Evolutionary conservation across 2,329 filamentous ascomycete genomes (phyloP).

Genomic region (Elsinoe batatas): DNA sequence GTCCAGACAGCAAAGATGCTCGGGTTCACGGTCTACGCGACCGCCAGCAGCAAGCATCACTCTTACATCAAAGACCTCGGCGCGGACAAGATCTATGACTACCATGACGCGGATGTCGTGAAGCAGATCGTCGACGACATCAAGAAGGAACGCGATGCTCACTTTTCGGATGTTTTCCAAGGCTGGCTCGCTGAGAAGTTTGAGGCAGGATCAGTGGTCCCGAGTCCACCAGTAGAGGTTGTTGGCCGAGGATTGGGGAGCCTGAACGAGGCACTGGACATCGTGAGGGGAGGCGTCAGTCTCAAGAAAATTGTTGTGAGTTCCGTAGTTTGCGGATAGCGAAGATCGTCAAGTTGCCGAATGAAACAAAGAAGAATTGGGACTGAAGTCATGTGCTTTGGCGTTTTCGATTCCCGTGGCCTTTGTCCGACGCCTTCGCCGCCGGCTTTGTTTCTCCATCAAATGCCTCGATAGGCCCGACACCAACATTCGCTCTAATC

Average conservation of each 20-base stretch:
- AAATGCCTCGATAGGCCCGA: not conserved
- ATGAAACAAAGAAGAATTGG: not conserved
- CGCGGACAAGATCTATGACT: conserved; percentile 33
- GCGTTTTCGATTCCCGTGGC: not conserved
- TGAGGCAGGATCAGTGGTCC: not conserved
- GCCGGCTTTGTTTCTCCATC: not conserved
- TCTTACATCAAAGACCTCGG: conserved; percentile 30
- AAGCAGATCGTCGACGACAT: conserved; percentile 21
- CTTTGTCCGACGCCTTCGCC: conserved; percentile 2
- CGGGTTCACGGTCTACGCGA: conserved; percentile 33
- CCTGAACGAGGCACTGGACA: not conserved
- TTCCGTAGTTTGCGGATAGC: too few species aligned
- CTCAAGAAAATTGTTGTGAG: not conserved
- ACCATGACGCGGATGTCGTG: conserved; percentile 27
- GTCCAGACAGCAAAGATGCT: conserved; percentile 35
- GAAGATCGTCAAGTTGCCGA: too few species aligned
- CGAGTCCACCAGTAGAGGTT: not conserved
- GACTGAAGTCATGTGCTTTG: conserved; percentile 9
- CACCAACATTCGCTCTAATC: not conserved
- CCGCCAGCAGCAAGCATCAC: conserved; percentile 32
- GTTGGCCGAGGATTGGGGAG: not conserved
- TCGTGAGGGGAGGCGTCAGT: not conserved
- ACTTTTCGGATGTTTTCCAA: not conserved
- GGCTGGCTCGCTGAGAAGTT: not conserved
- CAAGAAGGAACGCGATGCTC: not conserved